Conservation (phyloP, 805 yeast genomes). For the Saccharomycopsis sp. region DNA sequence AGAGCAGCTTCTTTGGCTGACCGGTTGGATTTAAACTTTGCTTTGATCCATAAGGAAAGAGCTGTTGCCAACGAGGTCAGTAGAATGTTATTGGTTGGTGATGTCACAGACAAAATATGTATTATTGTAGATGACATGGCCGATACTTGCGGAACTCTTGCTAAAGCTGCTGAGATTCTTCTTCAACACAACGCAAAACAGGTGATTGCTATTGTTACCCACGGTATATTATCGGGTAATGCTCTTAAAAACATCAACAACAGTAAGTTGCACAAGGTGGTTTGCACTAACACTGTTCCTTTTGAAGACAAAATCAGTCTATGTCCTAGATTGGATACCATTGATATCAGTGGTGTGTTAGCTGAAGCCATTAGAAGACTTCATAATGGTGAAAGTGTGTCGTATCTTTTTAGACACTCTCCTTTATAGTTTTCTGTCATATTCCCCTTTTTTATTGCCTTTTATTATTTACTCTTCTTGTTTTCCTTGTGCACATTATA, state of each 20-base stretch:
- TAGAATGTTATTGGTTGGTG: slow-evolving; percentile 81
- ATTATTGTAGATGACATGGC: slow-evolving; percentile 85
- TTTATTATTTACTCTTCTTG: too few species aligned
- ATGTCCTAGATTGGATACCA: slow-evolving; percentile 59
- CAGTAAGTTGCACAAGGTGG: slow-evolving; percentile 60
- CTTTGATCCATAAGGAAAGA: slow-evolving; percentile 79
- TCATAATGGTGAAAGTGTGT: slow-evolving; percentile 82
- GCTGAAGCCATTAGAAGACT: slow-evolving; percentile 81
- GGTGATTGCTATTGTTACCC: slow-evolving; percentile 79
- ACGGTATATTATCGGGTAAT: slow-evolving; percentile 70
- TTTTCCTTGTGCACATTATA: background rate
- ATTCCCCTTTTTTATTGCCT: background rate
- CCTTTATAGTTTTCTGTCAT: slow-evolving; percentile 30
- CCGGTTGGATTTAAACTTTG: slow-evolving; percentile 70
- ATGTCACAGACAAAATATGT: slow-evolving; percentile 69
- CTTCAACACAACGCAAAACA: slow-evolving; percentile 61
- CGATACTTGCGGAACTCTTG: slow-evolving; percentile 82
- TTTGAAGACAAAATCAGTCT: slow-evolving; percentile 52
- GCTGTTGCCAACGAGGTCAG: slow-evolving; percentile 79
- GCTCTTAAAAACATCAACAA: slow-evolving; percentile 67
- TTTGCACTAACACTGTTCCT: slow-evolving; percentile 78
- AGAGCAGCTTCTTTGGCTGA: slow-evolving; percentile 85
- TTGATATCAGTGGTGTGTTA: slow-evolving; percentile 66
- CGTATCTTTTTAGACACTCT: slow-evolving; percentile 68
- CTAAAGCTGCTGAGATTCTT: slow-evolving; percentile 73